Base-by-base conservation (phyloP, 805 yeast species). In the Saccharomycopsis fodiens region DNA sequence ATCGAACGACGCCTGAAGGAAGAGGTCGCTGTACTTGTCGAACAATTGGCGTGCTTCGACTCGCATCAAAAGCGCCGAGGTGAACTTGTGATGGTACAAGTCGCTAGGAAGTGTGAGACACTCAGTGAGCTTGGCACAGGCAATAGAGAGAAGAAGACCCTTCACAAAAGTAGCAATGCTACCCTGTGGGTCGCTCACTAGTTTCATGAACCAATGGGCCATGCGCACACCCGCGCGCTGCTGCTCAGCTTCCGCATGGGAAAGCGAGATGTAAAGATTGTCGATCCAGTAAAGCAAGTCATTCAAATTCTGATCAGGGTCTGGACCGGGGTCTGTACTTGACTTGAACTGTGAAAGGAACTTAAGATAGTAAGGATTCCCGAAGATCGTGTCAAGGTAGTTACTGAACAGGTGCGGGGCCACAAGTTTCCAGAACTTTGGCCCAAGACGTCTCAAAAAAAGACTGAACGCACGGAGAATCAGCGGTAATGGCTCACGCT, bases 221-320 rank as follows among this genome's bases (percentile, higher is more conserved):
- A 77, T 59, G 42, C 72, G 73, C 38, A 77, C 72, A 2, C 73
- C 72, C 42, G 77, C 68, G 35, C 75, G 76, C 31, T 75, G 75
- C 42, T 65, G 65, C 50, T 77, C 79, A 0, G 81, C 61, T 48
- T 77, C 79, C 0, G 81, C 61, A 1, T 66, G 65, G 1, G 69
- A 57, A 30, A 80, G 58, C 2, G 79, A 62, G 13, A 61, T 59
- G 39, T 66, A 59, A 31, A 78, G 66, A 1, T 70, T 61, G 19
- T 61, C 57, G 30, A 77, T 70, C 89, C 89, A 82, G n/a, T 66
- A 60, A 2, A 75, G 55, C 46, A 78, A 51, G 55, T 77, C 79
- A 3, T 67, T 54, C 5, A 72, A 54, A 7, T 65, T 57, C 3
- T 68, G 65, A 2, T 41, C 56, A 1, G 63, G 59, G 13, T 62